Conservation (phyloP, 768 basidiomycete species). For the Psilocybe cubensis region DNA sequence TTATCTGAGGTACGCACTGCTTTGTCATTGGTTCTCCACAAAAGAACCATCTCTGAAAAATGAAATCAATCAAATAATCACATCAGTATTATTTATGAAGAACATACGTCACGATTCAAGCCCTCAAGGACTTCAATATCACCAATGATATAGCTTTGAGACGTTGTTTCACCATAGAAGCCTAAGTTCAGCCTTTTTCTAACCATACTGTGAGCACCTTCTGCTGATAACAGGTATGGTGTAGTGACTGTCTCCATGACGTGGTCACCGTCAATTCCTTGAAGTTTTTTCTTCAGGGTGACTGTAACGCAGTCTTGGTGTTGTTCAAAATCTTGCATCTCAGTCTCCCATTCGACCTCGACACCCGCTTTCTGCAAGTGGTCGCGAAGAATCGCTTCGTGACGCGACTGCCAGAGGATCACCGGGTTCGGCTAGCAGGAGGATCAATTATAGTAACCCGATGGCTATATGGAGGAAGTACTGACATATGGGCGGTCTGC, state of each 20-base stretch:
- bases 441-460: not conserved
- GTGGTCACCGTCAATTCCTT: slow-evolving; percentile 11
- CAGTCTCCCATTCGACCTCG: slow-evolving; percentile 43
- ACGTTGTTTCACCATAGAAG: slow-evolving; percentile 42
- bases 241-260: slow-evolving; percentile 26
- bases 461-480: not conserved
- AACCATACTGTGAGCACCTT: slow-evolving; percentile 44
- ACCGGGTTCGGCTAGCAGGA: not conserved
- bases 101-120: slow-evolving; percentile 33
- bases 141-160: slow-evolving; percentile 37
- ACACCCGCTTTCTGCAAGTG: slow-evolving; percentile 32
- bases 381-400: slow-evolving; percentile 38
- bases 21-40: slow-evolving; percentile 10
- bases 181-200: slow-evolving; percentile 39
- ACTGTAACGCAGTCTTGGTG: slow-evolving; percentile 36
- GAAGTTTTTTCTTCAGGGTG: slow-evolving; percentile 27
- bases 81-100: slow-evolving; percentile 7
- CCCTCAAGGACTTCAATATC: slow-evolving; percentile 43
- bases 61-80: not conserved
- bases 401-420: slow-evolving; percentile 31
- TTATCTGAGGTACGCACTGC: not conserved
- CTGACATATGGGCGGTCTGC: slow-evolving; percentile 36
- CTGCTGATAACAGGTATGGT: slow-evolving; percentile 40
- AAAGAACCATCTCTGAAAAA: slow-evolving; percentile 1
- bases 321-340: slow-evolving; percentile 45